phyloP scores from a whole-genome alignment of 495 filamentous ascomycete species.

The Aspergillus asperescens region DNA sequence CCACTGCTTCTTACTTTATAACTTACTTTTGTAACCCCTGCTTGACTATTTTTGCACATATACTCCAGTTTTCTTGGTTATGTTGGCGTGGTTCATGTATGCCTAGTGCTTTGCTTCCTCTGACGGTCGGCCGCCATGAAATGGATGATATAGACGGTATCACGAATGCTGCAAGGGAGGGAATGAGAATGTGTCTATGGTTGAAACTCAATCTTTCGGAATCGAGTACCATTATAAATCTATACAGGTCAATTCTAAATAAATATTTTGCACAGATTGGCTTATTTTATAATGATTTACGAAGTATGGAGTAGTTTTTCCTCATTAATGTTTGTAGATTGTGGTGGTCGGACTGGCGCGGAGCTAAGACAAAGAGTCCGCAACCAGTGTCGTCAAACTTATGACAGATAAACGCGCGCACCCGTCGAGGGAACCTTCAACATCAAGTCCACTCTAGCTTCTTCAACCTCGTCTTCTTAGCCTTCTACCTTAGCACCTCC shows the following conservation, averaged over 20 bases:
- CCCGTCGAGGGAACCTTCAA: not conserved
- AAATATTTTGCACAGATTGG: not conserved
- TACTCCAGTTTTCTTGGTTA: conserved; percentile 26
- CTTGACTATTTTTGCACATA: conserved; percentile 36
- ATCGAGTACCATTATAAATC: not conserved
- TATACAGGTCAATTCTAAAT: no score
- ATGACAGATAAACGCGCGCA: conserved; percentile 5
- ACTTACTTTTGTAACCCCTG: conserved; percentile 17
- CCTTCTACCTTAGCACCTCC: not conserved
- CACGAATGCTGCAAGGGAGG: conserved; percentile 3
- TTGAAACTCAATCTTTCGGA: not conserved
- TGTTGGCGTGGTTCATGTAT: conserved; percentile 29
- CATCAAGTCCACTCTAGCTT: not conserved
- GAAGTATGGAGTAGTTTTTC: no score
- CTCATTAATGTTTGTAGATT: not conserved
- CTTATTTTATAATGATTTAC: no score
- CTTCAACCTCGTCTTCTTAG: not conserved
- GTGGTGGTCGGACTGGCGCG: not conserved
- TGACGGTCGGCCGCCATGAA: conserved; percentile 8
- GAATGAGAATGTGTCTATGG: conserved; percentile 5
- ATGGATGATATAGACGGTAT: conserved; percentile 16
- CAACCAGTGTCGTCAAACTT: conserved; percentile 10
- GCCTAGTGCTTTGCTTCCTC: conserved; percentile 19
- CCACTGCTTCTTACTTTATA: conserved; percentile 15
- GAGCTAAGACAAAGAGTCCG: conserved; percentile 6